Conservation (phyloP, 345 rosid species). For the Sisymbrium irio region DNA sequence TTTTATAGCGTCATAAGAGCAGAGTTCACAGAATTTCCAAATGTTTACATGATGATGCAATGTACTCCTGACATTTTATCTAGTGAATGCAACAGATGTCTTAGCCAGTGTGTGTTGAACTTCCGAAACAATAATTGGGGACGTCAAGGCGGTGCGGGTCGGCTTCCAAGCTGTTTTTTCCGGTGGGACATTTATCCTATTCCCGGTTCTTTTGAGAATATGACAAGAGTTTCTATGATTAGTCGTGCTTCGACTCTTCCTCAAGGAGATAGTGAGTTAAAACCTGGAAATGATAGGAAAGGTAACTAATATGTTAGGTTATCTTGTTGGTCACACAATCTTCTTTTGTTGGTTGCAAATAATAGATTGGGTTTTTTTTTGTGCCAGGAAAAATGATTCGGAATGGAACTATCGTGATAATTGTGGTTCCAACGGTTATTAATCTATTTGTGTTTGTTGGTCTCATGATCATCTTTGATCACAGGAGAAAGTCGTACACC, state of each 20-base stretch:
- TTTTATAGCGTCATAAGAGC: constrained; percentile 32
- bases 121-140: constrained; percentile 31
- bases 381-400: constrained; percentile 9
- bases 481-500: no score
- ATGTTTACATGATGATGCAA: constrained; percentile 39
- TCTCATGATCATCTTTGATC: no score
- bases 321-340: neutral
- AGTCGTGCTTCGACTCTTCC: constrained; percentile 2
- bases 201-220: neutral
- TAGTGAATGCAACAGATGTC: constrained; percentile 34
- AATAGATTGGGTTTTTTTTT: neutral
- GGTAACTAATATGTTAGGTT: neutral
- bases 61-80: constrained; percentile 49
- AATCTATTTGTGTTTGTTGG: no score
- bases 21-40: neutral
- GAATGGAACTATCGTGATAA: no score
- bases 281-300: neutral
- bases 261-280: neutral
- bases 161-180: constrained; percentile 41
- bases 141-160: constrained; percentile 38
- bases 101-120: neutral
- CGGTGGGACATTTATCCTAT: constrained; percentile 49
- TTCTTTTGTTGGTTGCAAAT: neutral
- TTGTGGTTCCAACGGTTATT: no score
- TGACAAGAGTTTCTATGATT: constrained; percentile 11